Conservation (phyloP, 805 yeast species). For the Yamadazyma endophytica region DNA sequence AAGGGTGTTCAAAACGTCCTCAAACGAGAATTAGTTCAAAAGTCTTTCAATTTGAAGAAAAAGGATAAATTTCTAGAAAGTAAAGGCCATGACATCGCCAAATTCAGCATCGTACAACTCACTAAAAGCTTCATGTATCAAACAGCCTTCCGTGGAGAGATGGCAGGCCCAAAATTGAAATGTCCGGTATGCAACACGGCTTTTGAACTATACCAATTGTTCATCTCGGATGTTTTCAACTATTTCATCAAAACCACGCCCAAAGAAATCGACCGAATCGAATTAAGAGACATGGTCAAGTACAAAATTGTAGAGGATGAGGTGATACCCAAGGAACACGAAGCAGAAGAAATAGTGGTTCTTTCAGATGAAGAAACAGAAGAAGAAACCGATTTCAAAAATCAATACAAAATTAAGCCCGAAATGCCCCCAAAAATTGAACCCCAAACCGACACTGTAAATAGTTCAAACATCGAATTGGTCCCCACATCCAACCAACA, state of each 20-base stretch:
- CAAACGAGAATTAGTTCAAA: constrained; percentile 22
- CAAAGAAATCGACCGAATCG: constrained; percentile 26
- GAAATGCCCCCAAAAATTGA: not conserved
- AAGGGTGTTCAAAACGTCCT: constrained; percentile 18
- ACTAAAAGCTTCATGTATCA: constrained; percentile 8
- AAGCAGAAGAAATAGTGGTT: constrained; percentile 23
- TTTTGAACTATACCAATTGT: constrained; percentile 30
- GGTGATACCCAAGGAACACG: constrained; percentile 3
- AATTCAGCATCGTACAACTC: constrained; percentile 2
- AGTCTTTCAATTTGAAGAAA: constrained; percentile 9
- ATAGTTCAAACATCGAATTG: not conserved
- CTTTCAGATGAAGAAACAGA: constrained; percentile 29
- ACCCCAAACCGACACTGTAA: not conserved
- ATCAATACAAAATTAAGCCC: not conserved
- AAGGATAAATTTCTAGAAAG: constrained; percentile 4
- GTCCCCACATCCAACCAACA: not conserved
- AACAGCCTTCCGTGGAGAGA: not conserved
- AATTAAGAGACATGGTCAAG: constrained; percentile 29
- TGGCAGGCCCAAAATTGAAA: constrained; percentile 23
- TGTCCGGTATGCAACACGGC: constrained; percentile 38
- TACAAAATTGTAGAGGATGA: constrained; percentile 30
- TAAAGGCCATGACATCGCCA: not conserved
- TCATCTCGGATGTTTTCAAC: constrained; percentile 36
- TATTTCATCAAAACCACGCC: constrained; percentile 40
- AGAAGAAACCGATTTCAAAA: constrained; percentile 3